Evolutionary conservation across 805 yeast species (phyloP).

Genomic region (Metschnikowia lachancei): DNA sequence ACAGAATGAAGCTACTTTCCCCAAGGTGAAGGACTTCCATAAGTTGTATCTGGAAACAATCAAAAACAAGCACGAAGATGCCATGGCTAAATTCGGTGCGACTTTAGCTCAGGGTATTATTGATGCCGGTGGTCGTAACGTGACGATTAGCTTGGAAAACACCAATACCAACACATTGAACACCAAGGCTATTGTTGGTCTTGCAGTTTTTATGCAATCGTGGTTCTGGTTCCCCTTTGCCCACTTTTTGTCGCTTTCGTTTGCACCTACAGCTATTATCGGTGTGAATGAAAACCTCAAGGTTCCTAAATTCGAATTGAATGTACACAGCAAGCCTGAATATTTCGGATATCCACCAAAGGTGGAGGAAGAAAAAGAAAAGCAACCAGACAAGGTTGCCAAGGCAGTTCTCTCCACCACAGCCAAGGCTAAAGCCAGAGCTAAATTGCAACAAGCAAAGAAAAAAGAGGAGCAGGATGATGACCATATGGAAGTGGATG

Average conservation of each 20-base stretch:
- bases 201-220: slow-evolving; percentile 84
- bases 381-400: slow-evolving; percentile 83
- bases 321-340: slow-evolving; percentile 77
- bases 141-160: slow-evolving; percentile 88
- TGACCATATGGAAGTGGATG: slow-evolving; percentile 45
- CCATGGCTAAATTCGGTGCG: slow-evolving; percentile 96
- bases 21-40: slow-evolving; percentile 75
- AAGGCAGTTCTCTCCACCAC: slow-evolving; percentile 95
- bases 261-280: slow-evolving; percentile 85
- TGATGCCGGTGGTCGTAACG: slow-evolving; percentile 98
- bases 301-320: slow-evolving; percentile 78
- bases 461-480: slow-evolving; percentile 50
- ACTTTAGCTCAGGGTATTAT: slow-evolving; percentile 95
- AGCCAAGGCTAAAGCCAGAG: slow-evolving; percentile 89
- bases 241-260: slow-evolving; percentile 87
- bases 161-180: slow-evolving; percentile 86
- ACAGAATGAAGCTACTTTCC: slow-evolving; percentile 78
- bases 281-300: slow-evolving; percentile 84
- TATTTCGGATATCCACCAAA: slow-evolving; percentile 88
- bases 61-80: slow-evolving; percentile 88
- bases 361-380: slow-evolving; percentile 71
- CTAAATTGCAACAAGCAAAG: slow-evolving; percentile 58
- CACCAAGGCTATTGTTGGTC: slow-evolving; percentile 87
- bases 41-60: slow-evolving; percentile 74
- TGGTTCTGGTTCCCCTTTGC: slow-evolving; percentile 99